Conservation (phyloP, 148 eudicot species). For the Rhododendron simsii region DNA sequence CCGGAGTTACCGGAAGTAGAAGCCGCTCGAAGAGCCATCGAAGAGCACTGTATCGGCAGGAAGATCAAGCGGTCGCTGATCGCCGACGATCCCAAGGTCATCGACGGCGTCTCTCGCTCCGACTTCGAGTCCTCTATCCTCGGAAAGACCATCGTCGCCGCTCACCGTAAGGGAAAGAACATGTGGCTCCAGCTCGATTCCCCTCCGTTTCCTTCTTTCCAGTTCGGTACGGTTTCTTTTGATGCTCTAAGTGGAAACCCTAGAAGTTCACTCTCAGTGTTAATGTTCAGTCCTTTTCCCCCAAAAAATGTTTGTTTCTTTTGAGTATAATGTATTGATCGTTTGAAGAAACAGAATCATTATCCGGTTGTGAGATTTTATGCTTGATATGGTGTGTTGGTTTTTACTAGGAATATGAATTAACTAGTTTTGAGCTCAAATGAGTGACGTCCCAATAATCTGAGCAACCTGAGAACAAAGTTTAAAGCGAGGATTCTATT, state of each 20-base stretch:
- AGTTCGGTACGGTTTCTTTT: conserved; percentile 53
- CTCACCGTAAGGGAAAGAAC: conserved; percentile 88
- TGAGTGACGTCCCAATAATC: background rate
- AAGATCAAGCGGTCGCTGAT: conserved; percentile 52
- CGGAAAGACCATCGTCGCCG: conserved; percentile 77
- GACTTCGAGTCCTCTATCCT: conserved; percentile 59
- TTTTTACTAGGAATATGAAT: background rate
- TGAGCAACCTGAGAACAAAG: background rate
- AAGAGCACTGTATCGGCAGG: conserved; percentile 70
- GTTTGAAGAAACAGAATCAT: background rate
- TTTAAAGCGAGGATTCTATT: background rate
- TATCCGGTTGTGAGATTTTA: background rate
- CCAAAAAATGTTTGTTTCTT: background rate
- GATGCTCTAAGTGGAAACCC: conserved; percentile 21
- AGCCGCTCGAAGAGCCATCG: conserved; percentile 81
- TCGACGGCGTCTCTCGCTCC: conserved; percentile 59
- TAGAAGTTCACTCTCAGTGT: conserved; percentile 11
- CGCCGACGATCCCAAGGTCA: conserved; percentile 74
- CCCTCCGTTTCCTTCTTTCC: conserved; percentile 92
- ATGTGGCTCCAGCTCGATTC: conserved; percentile 93
- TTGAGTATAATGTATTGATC: background rate
- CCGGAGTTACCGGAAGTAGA: conserved; percentile 98
- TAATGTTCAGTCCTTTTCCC: background rate
- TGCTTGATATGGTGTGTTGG: background rate
- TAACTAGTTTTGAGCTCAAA: background rate